A percentile compares a stretch with the other conserved stretches of the same genome.
These are phyloP conservation scores for Chlamydomonas reinhardtii DNA, from an alignment of 163 green algal species.

Conservation along the genomic window DNA sequence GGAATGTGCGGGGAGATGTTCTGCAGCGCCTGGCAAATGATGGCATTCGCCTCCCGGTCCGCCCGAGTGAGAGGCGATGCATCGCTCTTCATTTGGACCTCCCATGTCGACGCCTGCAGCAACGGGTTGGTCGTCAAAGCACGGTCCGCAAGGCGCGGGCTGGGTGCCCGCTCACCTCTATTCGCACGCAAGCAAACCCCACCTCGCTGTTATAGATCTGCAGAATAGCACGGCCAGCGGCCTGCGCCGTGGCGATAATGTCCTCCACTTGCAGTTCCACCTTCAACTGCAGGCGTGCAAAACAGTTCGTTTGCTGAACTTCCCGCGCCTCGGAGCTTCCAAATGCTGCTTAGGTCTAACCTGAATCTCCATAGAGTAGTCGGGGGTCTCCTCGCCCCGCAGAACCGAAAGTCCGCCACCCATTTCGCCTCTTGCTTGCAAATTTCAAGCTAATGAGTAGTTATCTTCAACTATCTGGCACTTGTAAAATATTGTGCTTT, in stretches of 20 bases:
- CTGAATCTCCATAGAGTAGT: constrained; percentile 32
- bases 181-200: constrained; percentile 44
- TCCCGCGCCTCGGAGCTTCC: too few relatives aligned
- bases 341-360: not conserved
- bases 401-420: not conserved
- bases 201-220: constrained; percentile 82
- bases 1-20: constrained; percentile 61
- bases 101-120: constrained; percentile 50
- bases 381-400: not conserved
- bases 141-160: not conserved
- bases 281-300: constrained; percentile 14
- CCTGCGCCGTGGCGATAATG: constrained; percentile 74
- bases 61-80: constrained; percentile 83
- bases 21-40: constrained; percentile 82
- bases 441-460: too few relatives aligned
- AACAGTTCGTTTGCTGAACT: too few relatives aligned
- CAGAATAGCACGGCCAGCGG: constrained; percentile 81
- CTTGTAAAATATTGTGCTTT: too few relatives aligned
- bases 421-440: not conserved
- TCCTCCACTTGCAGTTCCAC: constrained; percentile 60
- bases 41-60: constrained; percentile 81
- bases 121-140: not conserved
- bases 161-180: constrained; percentile 39
- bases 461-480: too few relatives aligned
- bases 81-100: constrained; percentile 83